These are phyloP conservation scores for Nitzschia palea DNA, from an alignment of 108 stramenopile genomes.

Conservation along the genomic window DNA sequence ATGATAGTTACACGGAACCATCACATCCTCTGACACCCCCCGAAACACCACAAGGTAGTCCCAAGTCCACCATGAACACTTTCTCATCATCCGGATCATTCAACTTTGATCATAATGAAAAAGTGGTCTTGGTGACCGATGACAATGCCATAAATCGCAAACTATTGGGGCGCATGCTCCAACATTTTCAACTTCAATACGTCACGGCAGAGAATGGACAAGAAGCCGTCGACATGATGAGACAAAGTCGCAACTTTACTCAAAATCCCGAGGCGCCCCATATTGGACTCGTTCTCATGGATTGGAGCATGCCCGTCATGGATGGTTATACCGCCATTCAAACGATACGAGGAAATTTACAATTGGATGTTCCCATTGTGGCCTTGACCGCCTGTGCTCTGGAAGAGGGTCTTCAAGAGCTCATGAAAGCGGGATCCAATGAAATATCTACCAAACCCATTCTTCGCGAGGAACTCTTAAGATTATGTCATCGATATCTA, in stretches of 20 bases:
- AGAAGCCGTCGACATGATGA: slow-evolving; percentile 55
- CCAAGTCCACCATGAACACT: neutral
- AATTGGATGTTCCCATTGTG: slow-evolving; percentile 26
- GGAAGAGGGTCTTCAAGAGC: slow-evolving; percentile 10
- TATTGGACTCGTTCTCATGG: slow-evolving; percentile 57
- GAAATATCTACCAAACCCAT: slow-evolving; percentile 44
- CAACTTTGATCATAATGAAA: neutral
- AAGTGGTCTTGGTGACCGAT: slow-evolving; percentile 44
- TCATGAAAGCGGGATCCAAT: slow-evolving; percentile 22
- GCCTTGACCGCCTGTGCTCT: slow-evolving; percentile 40
- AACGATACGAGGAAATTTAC: slow-evolving; percentile 18
- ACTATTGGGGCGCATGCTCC: slow-evolving; percentile 26
- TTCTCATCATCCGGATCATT: neutral
- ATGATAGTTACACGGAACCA: neutral
- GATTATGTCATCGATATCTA: slow-evolving; percentile 21
- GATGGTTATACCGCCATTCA: slow-evolving; percentile 64
- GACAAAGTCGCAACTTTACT: slow-evolving; percentile 9
- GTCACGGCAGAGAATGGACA: slow-evolving; percentile 35
- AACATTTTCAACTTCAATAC: slow-evolving; percentile 15
- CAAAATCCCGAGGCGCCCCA: neutral
- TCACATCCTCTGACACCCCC: no score
- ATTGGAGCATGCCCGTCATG: slow-evolving; percentile 73
- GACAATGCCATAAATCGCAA: slow-evolving; percentile 51
- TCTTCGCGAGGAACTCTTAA: slow-evolving; percentile 20
- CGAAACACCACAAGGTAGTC: neutral